Evolutionary conservation across 257 asterid genomes (phyloP), one percentile per base, ranked within the genome.

Genomic region (Solanum clarkiae): DNA sequence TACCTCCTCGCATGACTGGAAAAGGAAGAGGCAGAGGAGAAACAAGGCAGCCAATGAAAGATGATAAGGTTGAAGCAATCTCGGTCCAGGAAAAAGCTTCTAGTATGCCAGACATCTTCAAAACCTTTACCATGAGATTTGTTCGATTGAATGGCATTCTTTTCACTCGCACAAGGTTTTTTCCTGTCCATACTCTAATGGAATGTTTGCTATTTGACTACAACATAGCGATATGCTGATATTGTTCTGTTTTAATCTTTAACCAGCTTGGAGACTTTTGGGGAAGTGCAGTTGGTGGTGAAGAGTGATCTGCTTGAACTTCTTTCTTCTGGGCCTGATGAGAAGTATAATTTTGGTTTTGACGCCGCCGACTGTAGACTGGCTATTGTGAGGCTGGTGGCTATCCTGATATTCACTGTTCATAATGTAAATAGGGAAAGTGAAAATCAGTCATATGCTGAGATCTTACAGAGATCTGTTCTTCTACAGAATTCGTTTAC

Each of bases 111-210:
- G 96, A 93, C 57, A 85, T 89, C 74, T 86, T 90, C 80, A 96
- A 89, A 88, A 90, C 87, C 62, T 94, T 96, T 83, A 86, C 86
- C 85, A 93, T 93, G 7, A 92, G 94, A 74, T 95, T 94, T 91
- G 92, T 95, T 81, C 91, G 98, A 88, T 86, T 95, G 53, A 94
- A 96, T 88, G 99, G 99, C 62, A 89, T 96, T 86, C 93, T 96
- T 49, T 96, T 95, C 88, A 93, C 97, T 8, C 97, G 98, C 84
- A 96, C 98, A 65, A 96, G 99, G 99, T 96, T 84, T 87, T 90
- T 87, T 85, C 29, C 57, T 84, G 56, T 68, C 14, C 70, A 11
- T 36, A 47, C 53, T 70, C 32, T 55, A 59, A 29, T 79, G 57
- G 68, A 86, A 56, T 68, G 9, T 80, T 74, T n/a, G 59, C 81